Evolutionary conservation across 2,329 filamentous ascomycete genomes (phyloP).

Genomic region (Clarireedia paspali): DNA sequence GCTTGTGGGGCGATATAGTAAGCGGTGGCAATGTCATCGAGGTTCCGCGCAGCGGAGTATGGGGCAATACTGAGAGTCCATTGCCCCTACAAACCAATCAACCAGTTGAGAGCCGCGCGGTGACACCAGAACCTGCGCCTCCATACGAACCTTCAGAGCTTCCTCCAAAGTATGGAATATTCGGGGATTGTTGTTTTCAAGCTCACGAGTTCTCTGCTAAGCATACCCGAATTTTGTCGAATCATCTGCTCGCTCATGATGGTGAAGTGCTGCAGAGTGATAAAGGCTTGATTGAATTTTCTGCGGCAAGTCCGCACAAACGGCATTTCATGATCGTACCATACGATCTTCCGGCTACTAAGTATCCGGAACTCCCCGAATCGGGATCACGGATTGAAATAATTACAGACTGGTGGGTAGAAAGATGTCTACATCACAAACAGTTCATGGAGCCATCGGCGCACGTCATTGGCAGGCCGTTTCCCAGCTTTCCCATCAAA

Average conservation of each 20-base stretch:
- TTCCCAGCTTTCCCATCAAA: constrained; percentile 60
- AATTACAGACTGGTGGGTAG: constrained; percentile 90
- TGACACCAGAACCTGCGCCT: not conserved
- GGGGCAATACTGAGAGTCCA: constrained; percentile 17
- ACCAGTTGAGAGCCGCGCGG: not conserved
- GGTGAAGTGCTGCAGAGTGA: constrained; percentile 23
- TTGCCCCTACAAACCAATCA: not conserved
- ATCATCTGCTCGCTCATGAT: constrained; percentile 31
- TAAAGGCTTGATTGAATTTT: constrained; percentile 12
- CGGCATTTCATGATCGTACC: constrained; percentile 36
- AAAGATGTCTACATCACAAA: constrained; percentile 76
- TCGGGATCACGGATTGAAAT: constrained; percentile 35
- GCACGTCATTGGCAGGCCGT: constrained; percentile 70
- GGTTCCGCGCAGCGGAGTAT: constrained; percentile 24
- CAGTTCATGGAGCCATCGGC: constrained; percentile 58
- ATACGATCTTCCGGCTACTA: constrained; percentile 30
- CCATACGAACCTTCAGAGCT: constrained; percentile 13
- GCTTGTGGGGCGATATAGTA: constrained; percentile 87
- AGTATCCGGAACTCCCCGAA: constrained; percentile 27
- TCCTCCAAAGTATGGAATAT: constrained; percentile 30
- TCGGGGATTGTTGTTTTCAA: constrained; percentile 34
- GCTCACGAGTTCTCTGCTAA: constrained; percentile 36
- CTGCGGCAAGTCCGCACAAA: constrained; percentile 4
- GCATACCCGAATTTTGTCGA: constrained; percentile 31
- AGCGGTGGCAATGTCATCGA: constrained; percentile 33